Conservation (phyloP, 2,329 filamentous ascomycete genomes). For the Claviceps paspali region DNA sequence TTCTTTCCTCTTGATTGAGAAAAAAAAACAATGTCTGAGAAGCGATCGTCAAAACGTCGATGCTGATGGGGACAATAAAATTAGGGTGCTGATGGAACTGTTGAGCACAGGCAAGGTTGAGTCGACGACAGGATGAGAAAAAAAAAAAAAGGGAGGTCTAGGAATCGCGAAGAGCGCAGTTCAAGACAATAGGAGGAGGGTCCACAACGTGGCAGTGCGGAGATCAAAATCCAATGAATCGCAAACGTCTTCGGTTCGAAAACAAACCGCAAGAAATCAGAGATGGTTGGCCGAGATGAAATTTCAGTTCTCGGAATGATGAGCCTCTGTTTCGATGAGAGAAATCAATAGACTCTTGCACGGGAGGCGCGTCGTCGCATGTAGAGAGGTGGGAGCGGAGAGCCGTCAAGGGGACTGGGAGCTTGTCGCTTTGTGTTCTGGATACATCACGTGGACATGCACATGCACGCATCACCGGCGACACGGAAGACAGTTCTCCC, state of each 20-base stretch:
- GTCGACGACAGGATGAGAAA: neutral
- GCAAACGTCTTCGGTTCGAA: neutral
- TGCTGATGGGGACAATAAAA: neutral
- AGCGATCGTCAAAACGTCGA: neutral
- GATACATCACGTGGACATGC: too few relatives aligned
- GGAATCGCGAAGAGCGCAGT: neutral
- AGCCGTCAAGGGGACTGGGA: too few relatives aligned
- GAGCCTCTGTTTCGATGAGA: neutral
- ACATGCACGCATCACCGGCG: too few relatives aligned
- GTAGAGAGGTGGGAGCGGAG: neutral
- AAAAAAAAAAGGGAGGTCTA: neutral
- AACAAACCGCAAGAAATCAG: neutral
- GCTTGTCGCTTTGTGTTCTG: too few relatives aligned
- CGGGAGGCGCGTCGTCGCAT: conserved; percentile 5
- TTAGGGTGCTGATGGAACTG: neutral
- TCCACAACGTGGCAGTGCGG: neutral
- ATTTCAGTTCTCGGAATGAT: conserved; percentile 1
- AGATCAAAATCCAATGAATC: neutral
- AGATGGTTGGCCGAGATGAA: neutral
- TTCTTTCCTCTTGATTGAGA: neutral
- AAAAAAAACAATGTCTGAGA: neutral
- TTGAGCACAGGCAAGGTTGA: neutral
- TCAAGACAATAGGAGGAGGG: neutral
- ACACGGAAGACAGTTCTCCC: too few relatives aligned
- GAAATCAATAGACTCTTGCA: too few relatives aligned